These are phyloP conservation scores for Conticribra guillardii DNA, from an alignment of 108 stramenopile species.

Conservation along the genomic window DNA sequence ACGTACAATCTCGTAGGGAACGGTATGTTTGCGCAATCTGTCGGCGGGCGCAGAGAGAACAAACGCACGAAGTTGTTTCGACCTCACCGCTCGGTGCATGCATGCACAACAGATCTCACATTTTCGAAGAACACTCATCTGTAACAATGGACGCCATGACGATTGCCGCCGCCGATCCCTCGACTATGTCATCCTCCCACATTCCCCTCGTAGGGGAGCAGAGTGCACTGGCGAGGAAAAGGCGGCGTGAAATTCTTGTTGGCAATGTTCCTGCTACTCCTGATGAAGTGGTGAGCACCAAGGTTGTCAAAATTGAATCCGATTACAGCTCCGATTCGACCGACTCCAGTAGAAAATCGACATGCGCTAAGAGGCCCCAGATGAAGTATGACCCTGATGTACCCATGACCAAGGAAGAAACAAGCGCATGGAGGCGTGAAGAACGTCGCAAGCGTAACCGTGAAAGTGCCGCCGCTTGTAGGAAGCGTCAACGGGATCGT, in stretches of 20 bases:
- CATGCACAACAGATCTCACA: no score
- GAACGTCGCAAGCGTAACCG: constrained; percentile 85
- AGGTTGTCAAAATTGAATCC: neutral
- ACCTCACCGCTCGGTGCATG: no score
- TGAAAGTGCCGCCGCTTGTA: constrained; percentile 82
- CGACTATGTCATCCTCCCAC: no score
- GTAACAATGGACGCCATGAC: no score
- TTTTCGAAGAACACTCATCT: no score
- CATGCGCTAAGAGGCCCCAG: constrained; percentile 53
- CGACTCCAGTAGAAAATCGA: neutral
- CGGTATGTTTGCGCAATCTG: no score
- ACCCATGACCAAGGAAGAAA: constrained; percentile 83
- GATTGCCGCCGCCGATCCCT: no score
- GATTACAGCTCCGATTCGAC: neutral
- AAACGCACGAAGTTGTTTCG: no score
- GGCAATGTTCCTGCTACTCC: neutral
- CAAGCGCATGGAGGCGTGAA: constrained; percentile 82
- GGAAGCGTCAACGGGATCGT: constrained; percentile 76
- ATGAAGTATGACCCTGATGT: constrained; percentile 87
- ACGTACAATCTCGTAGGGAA: no score
- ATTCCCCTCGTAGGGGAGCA: no score
- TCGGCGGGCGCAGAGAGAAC: no score
- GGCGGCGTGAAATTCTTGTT: constrained; percentile 55
- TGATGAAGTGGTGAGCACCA: neutral
- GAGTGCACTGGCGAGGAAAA: constrained; percentile 54